phyloP scores from a whole-genome alignment of 306 rosid genomes.

The Leucaena leucocephala region DNA sequence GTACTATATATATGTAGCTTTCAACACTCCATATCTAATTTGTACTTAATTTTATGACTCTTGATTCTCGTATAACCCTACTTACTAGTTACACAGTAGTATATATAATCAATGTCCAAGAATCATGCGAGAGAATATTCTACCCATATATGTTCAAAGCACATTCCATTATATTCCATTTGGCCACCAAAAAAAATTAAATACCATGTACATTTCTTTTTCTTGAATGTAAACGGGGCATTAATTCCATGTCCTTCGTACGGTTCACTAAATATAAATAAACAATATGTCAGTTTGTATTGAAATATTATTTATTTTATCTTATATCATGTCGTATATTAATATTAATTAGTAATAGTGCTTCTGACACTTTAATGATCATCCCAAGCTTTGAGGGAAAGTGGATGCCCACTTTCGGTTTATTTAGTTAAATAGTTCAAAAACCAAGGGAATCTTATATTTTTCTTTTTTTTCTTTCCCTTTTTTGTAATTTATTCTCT shows the following conservation, averaged over 20 bases:
- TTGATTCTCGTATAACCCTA: neutral
- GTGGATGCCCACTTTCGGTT: neutral
- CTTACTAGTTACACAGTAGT: neutral
- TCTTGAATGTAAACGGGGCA: too few species aligned
- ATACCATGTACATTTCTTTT: too few species aligned
- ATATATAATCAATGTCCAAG: neutral
- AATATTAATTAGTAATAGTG: neutral
- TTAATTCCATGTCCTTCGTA: neutral
- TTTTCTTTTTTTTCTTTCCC: neutral
- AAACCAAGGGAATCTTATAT: neutral
- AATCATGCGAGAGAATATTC: neutral
- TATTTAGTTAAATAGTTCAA: neutral
- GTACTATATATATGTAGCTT: neutral
- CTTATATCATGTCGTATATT: neutral
- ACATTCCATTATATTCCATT: neutral
- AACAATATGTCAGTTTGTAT: neutral
- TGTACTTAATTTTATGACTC: neutral
- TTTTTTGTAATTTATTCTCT: neutral
- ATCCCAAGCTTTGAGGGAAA: neutral
- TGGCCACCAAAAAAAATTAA: too few species aligned
- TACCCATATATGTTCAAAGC: neutral
- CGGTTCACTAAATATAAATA: too few species aligned
- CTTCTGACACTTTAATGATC: neutral
- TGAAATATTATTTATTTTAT: neutral
- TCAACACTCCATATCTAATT: neutral